These are phyloP conservation scores for Fragilaria crotonensis DNA, from an alignment of 108 stramenopile genomes.

Conservation along the genomic window DNA sequence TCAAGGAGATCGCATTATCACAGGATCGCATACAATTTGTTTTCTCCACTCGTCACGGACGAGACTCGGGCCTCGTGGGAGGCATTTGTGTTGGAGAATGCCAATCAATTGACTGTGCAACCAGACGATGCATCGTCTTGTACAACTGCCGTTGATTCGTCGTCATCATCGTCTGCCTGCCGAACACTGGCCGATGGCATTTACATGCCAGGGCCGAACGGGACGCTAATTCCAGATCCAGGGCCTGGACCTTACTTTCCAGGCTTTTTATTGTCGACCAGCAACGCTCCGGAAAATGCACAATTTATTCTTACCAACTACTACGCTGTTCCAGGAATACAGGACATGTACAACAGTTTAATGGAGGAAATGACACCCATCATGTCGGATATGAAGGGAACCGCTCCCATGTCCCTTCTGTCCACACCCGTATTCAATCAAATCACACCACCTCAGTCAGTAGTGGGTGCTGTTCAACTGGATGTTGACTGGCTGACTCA, in stretches of 20 bases:
- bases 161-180: not conserved
- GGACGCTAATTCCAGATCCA: not conserved
- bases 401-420: not conserved
- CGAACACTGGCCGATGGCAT: not conserved
- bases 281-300: not conserved
- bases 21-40: not conserved
- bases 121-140: not conserved
- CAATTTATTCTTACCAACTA: slow-evolving; percentile 1
- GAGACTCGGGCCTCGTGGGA: not conserved
- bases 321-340: not conserved
- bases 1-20: not conserved
- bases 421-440: slow-evolving; percentile 1
- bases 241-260: not conserved
- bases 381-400: not conserved
- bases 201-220: not conserved
- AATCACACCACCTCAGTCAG: not conserved
- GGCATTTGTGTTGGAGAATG: not conserved
- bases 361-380: not conserved
- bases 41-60: not conserved
- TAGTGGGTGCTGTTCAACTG: not conserved
- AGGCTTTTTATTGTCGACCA: not conserved
- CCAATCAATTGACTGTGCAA: not conserved
- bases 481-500: not conserved
- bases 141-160: too few relatives aligned
- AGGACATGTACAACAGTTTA: not conserved